Base-by-base conservation (phyloP, 768 basidiomycete genomes). In the Exidia glandulosa region DNA sequence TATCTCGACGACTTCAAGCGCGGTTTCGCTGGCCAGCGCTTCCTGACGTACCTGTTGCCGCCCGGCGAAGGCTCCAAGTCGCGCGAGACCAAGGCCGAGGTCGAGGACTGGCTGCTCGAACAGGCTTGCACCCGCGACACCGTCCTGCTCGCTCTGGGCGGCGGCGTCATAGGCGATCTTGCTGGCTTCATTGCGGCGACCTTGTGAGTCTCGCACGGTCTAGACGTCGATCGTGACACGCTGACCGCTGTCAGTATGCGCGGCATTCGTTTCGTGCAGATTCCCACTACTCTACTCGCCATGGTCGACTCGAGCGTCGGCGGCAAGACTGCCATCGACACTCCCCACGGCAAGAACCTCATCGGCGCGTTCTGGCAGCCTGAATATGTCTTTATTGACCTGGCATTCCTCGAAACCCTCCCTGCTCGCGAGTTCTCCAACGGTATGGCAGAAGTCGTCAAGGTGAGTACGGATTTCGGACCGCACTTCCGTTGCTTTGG, bases 331-430 rank as follows among this genome's bases (percentile, higher is more conserved):
- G 95, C 96, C n/a, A 94, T 98, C 62, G 96, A 99, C 70, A 97
- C 95, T 0, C 93, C 92, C 2, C 90, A 93, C 63, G 96, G 96
- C 59, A 99, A 99, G 77, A 99, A 99, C 73, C 81, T 98, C 64
- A 92, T 99, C 65, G 96, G 96, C 61, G 89, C 95, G 3, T 99
- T 98, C 78, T 94, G 93, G 91, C 95, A 98, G 73, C 96, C 96
- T 0, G 84, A 89, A 66, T 97, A 87, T 76, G 87, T 98, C 69
- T 99, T 99, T 74, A 95, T 97, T 64, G 96, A 99, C 70, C 88
- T 90, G 29, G 88, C 94, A 1, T 95, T 96, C 79, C 82, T 99
- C 60, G 91, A 94, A 68, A 94, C 91, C 1, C 84, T 99, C 2
- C 94, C 94, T 0, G 73, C 84, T 32, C 80, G 95, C 58, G 96